Conservation (phyloP, 2,329 filamentous ascomycete genomes). For the Phialophora chinensis region DNA sequence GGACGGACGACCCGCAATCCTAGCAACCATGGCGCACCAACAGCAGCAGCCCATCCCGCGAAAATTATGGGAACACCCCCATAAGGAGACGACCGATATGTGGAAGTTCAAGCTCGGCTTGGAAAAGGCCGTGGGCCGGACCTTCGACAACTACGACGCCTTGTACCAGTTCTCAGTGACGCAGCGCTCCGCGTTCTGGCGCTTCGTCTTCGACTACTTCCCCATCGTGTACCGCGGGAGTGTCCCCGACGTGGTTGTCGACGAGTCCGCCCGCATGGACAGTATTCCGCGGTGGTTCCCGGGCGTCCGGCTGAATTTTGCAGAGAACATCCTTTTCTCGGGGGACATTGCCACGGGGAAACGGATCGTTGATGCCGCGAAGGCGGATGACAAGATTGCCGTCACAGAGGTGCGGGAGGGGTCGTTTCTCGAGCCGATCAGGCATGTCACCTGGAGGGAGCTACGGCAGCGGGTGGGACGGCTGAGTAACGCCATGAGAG, state of each 20-base stretch:
- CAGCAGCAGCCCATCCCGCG: constrained; percentile 26
- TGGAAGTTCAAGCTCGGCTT: constrained; percentile 61
- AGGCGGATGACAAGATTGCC: constrained; percentile 74
- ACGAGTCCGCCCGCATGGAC: constrained; percentile 71
- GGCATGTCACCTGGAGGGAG: constrained; percentile 70
- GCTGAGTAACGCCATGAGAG: constrained; percentile 70
- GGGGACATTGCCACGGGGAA: constrained; percentile 50
- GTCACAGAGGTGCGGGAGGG: constrained; percentile 66
- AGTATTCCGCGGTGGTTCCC: constrained; percentile 78
- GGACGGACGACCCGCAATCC: neutral
- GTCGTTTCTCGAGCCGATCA: constrained; percentile 41
- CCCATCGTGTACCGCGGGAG: constrained; percentile 68
- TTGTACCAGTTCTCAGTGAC: constrained; percentile 72
- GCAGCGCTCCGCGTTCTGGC: constrained; percentile 69
- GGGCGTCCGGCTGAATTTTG: constrained; percentile 75
- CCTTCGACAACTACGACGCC: constrained; percentile 64
- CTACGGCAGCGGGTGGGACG: constrained; percentile 64
- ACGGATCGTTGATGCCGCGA: constrained; percentile 52
- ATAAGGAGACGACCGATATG: constrained; percentile 68
- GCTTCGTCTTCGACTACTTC: constrained; percentile 65
- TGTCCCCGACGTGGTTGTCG: constrained; percentile 61
- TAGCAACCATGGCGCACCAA: neutral
- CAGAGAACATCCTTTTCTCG: constrained; percentile 76
- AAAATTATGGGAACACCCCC: constrained; percentile 67
- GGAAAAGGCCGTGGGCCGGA: constrained; percentile 22